These are phyloP conservation scores for Aulographum hederae DNA, from an alignment of 2,329 filamentous ascomycete genomes.

Conservation along the genomic window DNA sequence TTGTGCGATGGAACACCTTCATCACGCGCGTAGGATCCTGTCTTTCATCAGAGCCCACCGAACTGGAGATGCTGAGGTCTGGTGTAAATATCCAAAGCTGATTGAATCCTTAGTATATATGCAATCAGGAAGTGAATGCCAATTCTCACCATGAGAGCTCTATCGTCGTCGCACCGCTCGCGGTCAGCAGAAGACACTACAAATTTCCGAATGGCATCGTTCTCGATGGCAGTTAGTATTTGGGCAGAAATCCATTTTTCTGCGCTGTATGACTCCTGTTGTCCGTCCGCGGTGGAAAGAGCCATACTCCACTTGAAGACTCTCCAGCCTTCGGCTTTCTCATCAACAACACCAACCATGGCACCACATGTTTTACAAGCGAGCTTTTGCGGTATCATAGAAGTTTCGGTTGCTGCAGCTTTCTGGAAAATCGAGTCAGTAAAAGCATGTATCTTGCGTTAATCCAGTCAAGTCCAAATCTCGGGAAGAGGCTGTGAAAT, in stretches of 20 bases:
- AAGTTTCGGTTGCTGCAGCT: too few species aligned
- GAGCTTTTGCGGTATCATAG: too few species aligned
- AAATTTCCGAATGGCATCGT: conserved; percentile 37
- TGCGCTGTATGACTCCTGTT: conserved; percentile 8
- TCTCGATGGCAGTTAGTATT: conserved; percentile 36
- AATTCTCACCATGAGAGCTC: too few species aligned
- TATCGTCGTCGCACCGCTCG: too few species aligned
- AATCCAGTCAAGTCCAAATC: too few species aligned
- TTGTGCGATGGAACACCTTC: conserved; percentile 35
- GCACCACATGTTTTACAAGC: conserved; percentile 6
- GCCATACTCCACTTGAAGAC: conserved; percentile 31
- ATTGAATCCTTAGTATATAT: conserved; percentile 5
- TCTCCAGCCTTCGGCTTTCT: conserved; percentile 25
- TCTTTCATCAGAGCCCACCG: conserved; percentile 8
- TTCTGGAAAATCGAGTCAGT: too few species aligned
- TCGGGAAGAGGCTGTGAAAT: too few species aligned
- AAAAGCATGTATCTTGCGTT: conserved; percentile 1
- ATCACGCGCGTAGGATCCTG: conserved; percentile 29
- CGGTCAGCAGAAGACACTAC: too few species aligned
- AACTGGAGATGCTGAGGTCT: conserved; percentile 36
- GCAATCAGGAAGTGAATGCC: too few species aligned
- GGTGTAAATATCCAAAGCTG: conserved; percentile 44
- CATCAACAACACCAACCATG: conserved; percentile 22
- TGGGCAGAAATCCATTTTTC: conserved; percentile 34
- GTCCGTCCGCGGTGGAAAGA: conserved; percentile 8